Percentiles rank a stretch among this genome's conserved stretches.
Evolutionary conservation across 192 early-diverging fungal species (phyloP).

Genomic region (Phlyctochytrium planicorne): DNA sequence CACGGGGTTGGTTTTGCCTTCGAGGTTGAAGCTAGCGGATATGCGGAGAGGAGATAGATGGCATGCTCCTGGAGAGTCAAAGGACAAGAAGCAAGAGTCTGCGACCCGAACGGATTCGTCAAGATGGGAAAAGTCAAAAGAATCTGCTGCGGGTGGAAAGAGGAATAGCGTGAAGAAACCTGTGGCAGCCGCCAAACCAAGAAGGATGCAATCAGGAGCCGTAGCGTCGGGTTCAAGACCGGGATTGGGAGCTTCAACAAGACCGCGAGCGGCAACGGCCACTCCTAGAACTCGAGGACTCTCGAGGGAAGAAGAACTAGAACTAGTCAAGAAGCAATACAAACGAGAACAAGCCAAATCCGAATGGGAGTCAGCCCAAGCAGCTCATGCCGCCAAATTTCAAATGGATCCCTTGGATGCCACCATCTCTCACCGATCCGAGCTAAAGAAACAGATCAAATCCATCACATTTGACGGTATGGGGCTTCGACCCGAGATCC

Average conservation of each 20-base stretch:
- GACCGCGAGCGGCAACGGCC: not conserved
- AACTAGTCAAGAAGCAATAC: not conserved
- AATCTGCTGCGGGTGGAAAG: not conserved
- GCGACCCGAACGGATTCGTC: not conserved
- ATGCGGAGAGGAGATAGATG: not conserved
- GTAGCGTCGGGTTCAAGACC: too few relatives aligned
- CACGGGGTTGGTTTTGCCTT: not conserved
- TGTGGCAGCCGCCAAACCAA: not conserved
- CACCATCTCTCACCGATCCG: not conserved
- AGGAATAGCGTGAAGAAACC: not conserved
- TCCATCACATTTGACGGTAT: slow-evolving; percentile 56
- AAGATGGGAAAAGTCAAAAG: not conserved
- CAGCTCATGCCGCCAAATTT: too few relatives aligned
- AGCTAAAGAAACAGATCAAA: slow-evolving; percentile 4
- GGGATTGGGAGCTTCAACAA: not conserved
- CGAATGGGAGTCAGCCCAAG: not conserved
- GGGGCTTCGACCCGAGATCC: slow-evolving; percentile 57
- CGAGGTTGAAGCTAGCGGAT: not conserved
- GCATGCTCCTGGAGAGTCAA: not conserved
- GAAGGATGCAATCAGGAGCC: not conserved
- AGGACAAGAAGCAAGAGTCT: not conserved
- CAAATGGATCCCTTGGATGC: slow-evolving; percentile 5
- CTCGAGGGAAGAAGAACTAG: not conserved
- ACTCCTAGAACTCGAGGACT: not conserved
- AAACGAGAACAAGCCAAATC: not conserved